A percentile compares a stretch with the other conserved stretches of the same genome.
These are phyloP conservation scores for Colletotrichum tropicicola DNA, from an alignment of 2,329 filamentous ascomycete species.

Conservation along the genomic window DNA sequence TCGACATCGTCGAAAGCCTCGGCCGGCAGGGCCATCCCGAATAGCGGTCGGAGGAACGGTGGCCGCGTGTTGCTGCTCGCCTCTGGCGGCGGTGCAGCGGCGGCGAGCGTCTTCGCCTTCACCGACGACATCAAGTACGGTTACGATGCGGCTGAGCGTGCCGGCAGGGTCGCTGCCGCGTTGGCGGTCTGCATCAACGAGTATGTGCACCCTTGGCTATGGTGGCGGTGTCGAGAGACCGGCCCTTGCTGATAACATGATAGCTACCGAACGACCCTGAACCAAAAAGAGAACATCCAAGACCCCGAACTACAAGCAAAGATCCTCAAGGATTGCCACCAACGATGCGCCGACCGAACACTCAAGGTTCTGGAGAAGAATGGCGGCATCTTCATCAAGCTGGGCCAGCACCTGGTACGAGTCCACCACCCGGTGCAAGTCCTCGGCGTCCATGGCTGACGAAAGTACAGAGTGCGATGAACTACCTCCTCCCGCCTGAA, in stretches of 20 bases:
- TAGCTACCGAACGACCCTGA: constrained; percentile 90
- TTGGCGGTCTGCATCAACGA: constrained; percentile 88
- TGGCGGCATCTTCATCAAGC: constrained; percentile 97
- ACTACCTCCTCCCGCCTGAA: constrained; percentile 88
- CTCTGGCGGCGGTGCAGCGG: constrained; percentile 58
- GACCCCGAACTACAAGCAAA: constrained; percentile 71
- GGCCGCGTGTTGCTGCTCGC: constrained; percentile 53
- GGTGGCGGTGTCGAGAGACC: neutral
- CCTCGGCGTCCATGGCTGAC: constrained; percentile 29
- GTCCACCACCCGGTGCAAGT: neutral
- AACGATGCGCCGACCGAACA: constrained; percentile 90
- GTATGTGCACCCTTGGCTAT: constrained; percentile 54
- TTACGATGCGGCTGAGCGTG: constrained; percentile 79
- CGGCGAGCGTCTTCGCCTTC: constrained; percentile 61
- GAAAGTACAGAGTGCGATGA: constrained; percentile 80
- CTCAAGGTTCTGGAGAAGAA: constrained; percentile 91
- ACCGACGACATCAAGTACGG: constrained; percentile 78
- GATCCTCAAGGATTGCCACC: constrained; percentile 85
- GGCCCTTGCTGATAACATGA: constrained; percentile 37
- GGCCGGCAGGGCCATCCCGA: neutral
- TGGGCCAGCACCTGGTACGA: constrained; percentile 87
- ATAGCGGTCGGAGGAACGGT: constrained; percentile 30
- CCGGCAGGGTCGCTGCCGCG: constrained; percentile 79
- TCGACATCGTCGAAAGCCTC: constrained; percentile 33
- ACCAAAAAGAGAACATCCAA: constrained; percentile 68